phyloP scores from a whole-genome alignment of 345 rosid genomes.

The Populus alba region DNA sequence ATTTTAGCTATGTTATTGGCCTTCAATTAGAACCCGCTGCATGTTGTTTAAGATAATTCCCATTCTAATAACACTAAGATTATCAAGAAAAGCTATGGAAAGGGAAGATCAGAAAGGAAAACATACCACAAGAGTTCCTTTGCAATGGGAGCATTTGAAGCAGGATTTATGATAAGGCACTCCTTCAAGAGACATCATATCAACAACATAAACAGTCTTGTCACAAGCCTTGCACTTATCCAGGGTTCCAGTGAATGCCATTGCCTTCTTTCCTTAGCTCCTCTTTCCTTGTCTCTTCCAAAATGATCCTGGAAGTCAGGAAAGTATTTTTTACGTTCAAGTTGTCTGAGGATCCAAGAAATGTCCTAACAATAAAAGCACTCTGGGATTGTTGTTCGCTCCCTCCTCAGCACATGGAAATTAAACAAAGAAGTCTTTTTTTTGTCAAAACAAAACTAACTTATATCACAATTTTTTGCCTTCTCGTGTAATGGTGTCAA shows the following conservation, averaged over 20 bases:
- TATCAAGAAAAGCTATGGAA: neutral
- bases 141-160: constrained; percentile 94
- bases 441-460: constrained; percentile 32
- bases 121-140: constrained; percentile 72
- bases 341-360: neutral
- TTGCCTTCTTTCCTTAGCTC: constrained; percentile 8
- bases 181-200: constrained; percentile 81
- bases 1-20: neutral
- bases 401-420: constrained; percentile 39
- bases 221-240: constrained; percentile 94
- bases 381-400: neutral
- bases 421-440: constrained; percentile 31
- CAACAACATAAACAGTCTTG: constrained; percentile 85
- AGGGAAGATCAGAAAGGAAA: neutral
- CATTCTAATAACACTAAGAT: neutral
- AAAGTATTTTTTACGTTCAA: neutral
- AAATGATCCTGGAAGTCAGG: neutral
- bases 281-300: neutral
- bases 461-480: constrained; percentile 35
- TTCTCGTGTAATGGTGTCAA: constrained; percentile 25
- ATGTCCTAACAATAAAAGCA: neutral
- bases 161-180: constrained; percentile 82
- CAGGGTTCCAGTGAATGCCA: constrained; percentile 88
- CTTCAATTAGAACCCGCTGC: neutral
- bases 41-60: neutral